Evolutionary conservation across 805 yeast genomes (phyloP), one percentile per base, ranked within the genome.

Genomic region (Suhomyces faveliae): DNA sequence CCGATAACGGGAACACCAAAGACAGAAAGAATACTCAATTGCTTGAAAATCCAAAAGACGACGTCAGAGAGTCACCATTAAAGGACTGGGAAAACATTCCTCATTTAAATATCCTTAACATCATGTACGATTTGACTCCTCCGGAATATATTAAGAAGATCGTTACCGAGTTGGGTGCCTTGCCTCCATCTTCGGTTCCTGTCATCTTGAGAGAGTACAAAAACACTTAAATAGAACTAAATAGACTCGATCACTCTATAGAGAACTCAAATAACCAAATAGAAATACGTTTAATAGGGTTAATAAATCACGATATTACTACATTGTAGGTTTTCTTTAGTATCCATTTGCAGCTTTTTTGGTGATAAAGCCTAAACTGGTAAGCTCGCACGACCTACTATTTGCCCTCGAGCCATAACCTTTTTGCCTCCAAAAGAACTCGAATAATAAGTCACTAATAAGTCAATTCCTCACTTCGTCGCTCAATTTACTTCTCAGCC

Each of bases 121-220:
- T 94, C 54, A 78, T 94, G 79, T 94, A 89, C 66, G 99, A 94
- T 68, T 76, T 94, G 57, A 92, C 98, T 1, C 97, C 97, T 29
- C 96, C 96, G 11, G 88, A 85, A 56, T 88, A 87, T 61, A 89
- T 94, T 59, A 91, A 92, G 64, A 94, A 94, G 71, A 89, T 94
- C 50, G 89, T 94, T 46, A 94, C 98, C 1, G 99, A 94, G 66
- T 82, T 92, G 54, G 99, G 99, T 23, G 89, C 96, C 2, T 76
- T 94, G 56, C 99, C 99, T 9, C 96, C 99, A 38, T 87, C 96
- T n/a, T 89, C 98, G 1, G 98, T 94, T 49, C 99, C 99, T 22
- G 98, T 94, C 42, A 89, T 94, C 51, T 73, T 94, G 58, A 81
- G 98, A 69, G 99, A 94, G 67, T 94, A 92, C 67, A 89, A 89